Evolutionary conservation across 371 early-diverging fungal species (phyloP), one percentile per base, ranked within the genome.

Genomic region (Amoeboaphelidium occidentale): DNA sequence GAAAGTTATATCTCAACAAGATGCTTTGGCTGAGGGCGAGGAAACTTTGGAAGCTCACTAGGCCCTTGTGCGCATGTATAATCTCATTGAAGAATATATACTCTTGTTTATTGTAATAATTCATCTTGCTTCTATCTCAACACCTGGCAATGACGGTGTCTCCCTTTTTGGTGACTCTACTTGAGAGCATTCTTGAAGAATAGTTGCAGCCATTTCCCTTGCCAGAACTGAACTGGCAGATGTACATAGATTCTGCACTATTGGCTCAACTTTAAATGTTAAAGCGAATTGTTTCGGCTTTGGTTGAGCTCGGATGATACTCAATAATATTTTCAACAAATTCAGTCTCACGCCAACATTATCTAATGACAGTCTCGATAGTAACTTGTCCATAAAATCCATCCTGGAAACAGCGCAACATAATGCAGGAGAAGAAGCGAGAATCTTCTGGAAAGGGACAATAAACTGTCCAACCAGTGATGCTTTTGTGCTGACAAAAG

Each of bases 21-120:
- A 84, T 54, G 69, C 72, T 50, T 64, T 75, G 42, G 84, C 79
- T 52, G 77, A 75, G 17, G 63, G 67, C 26, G 83, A 82, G 59
- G 72, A 63, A n/a, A 74, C 65, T 48, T 70, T 70, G 51, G 65
- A 62, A 49, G 72, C 75, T 70, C 49, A 81, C n/a, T n/a, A n/a
- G n/a, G n/a, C n/a, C n/a, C n/a, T n/a, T n/a, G n/a, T n/a, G n/a
- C n/a, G n/a, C n/a, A n/a, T n/a, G n/a, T n/a, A n/a, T n/a, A n/a
- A n/a, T n/a, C n/a, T n/a, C n/a, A n/a, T n/a, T n/a, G n/a, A n/a
- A n/a, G n/a, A n/a, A n/a, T n/a, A n/a, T n/a, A n/a, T n/a, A n/a
- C n/a, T n/a, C n/a, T n/a, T n/a, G n/a, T n/a, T n/a, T n/a, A n/a
- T n/a, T n/a, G n/a, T n/a, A n/a, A n/a, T n/a, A n/a, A n/a, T n/a